Conservation (phyloP, 495 filamentous ascomycete species). For the Penicillium cosmopolitanum region DNA sequence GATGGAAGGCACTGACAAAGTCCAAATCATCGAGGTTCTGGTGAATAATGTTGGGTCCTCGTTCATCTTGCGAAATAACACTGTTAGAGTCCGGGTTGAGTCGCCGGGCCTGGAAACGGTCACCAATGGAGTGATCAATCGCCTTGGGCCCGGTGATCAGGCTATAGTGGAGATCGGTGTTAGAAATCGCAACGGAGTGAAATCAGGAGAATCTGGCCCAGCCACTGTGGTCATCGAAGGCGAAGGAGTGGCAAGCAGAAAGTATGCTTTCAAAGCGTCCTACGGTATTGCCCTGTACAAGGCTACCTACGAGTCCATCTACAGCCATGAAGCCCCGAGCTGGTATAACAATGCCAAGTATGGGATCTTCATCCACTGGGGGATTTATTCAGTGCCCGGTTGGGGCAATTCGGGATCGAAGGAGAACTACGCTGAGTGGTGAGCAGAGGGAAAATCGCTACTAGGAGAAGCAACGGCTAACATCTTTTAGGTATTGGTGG, state of each 20-base stretch:
- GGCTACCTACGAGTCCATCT: conserved; percentile 41
- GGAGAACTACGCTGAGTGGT: conserved; percentile 61
- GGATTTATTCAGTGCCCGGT: conserved; percentile 55
- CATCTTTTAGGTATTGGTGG: conserved; percentile 41
- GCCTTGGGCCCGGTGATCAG: conserved; percentile 57
- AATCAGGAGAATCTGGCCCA: conserved; percentile 17
- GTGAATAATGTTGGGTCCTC: conserved; percentile 54
- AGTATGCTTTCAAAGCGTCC: conserved; percentile 37
- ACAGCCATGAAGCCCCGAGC: conserved; percentile 52
- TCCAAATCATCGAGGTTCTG: conserved; percentile 54
- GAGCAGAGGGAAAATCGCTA: not conserved
- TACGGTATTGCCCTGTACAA: conserved; percentile 38
- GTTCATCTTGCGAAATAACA: conserved; percentile 42
- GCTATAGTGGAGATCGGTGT: conserved; percentile 52
- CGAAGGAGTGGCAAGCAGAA: conserved; percentile 21
- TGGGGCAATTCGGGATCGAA: conserved; percentile 55
- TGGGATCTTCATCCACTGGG: conserved; percentile 64
- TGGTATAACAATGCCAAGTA: conserved; percentile 60
- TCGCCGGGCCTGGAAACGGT: conserved; percentile 44
- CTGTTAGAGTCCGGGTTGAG: conserved; percentile 38
- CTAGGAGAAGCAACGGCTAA: not conserved
- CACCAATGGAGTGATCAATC: conserved; percentile 43
- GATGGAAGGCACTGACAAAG: conserved; percentile 43
- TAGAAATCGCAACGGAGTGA: conserved; percentile 20
- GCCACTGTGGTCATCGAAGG: conserved; percentile 36